phyloP scores from a whole-genome alignment of 148 eudicot genomes.

The Cornus suecica region DNA sequence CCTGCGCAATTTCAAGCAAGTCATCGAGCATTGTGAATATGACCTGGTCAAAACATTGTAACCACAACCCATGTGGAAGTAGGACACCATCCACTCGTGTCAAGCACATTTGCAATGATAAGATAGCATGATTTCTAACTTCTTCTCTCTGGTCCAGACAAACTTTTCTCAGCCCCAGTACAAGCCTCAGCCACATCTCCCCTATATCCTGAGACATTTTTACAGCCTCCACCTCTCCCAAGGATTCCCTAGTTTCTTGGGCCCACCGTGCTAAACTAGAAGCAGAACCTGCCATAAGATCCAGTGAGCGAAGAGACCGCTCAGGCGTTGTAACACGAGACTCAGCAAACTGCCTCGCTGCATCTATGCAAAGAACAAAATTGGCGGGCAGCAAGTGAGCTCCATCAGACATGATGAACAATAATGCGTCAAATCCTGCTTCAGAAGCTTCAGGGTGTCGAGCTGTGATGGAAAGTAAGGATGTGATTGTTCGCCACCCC shows the following conservation, averaged over 20 bases:
- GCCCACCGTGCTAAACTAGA: constrained; percentile 56
- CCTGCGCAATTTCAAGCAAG: constrained; percentile 60
- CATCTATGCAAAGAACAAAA: constrained; percentile 55
- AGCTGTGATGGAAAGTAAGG: constrained; percentile 69
- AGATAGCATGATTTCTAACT: constrained; percentile 68
- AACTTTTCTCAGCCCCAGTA: constrained; percentile 72
- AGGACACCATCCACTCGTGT: constrained; percentile 46
- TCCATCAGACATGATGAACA: constrained; percentile 69
- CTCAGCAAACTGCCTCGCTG: constrained; percentile 75
- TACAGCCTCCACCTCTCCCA: constrained; percentile 44
- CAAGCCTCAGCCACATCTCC: constrained; percentile 87
- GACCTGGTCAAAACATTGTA: constrained; percentile 72
- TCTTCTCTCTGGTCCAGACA: constrained; percentile 82
- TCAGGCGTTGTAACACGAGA: constrained; percentile 71
- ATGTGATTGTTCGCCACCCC: constrained; percentile 86
- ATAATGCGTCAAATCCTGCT: constrained; percentile 66
- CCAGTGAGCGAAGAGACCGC: constrained; percentile 56
- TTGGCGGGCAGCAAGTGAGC: constrained; percentile 67
- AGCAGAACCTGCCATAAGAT: constrained; percentile 69
- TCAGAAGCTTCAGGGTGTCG: constrained; percentile 84
- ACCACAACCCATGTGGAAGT: constrained; percentile 54
- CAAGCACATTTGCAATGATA: constrained; percentile 56
- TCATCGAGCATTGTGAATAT: constrained; percentile 74
- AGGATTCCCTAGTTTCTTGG: constrained; percentile 45
- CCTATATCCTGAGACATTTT: constrained; percentile 70